A percentile compares a stretch with the other conserved stretches of the same genome.
These are phyloP conservation scores for Agaricales sp. DNA, from an alignment of 1,284 basidiomycete species.

Conservation along the genomic window DNA sequence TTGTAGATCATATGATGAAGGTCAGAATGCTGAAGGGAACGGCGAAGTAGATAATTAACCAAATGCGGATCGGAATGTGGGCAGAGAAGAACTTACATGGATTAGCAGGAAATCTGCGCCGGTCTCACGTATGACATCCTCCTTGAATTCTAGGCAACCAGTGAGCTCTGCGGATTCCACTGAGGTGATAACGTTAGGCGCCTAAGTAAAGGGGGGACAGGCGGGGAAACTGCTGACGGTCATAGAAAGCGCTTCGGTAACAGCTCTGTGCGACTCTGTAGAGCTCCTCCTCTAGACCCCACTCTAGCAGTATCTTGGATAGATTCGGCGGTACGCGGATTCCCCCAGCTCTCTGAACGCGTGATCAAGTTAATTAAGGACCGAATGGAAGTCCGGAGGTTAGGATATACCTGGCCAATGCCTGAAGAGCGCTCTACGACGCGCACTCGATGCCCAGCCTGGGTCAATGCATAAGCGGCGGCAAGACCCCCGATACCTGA, in stretches of 20 bases:
- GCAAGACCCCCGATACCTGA: slow-evolving; percentile 38
- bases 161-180: slow-evolving; percentile 33
- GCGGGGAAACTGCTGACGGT: slow-evolving; percentile 15
- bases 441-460: slow-evolving; percentile 39
- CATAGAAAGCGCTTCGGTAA: slow-evolving; percentile 15
- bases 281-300: slow-evolving; percentile 36
- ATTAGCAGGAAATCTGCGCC: slow-evolving; percentile 43
- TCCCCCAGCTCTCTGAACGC: slow-evolving; percentile 24
- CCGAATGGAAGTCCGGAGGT: neutral
- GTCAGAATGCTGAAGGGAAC: slow-evolving; percentile 30
- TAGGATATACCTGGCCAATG: slow-evolving; percentile 20
- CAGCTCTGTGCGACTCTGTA: slow-evolving; percentile 19
- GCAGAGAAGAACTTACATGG: slow-evolving; percentile 23
- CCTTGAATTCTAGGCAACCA: slow-evolving; percentile 39
- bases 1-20: slow-evolving; percentile 31
- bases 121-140: slow-evolving; percentile 41
- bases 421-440: slow-evolving; percentile 32
- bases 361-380: neutral
- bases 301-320: slow-evolving; percentile 38
- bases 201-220: neutral
- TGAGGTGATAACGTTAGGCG: slow-evolving; percentile 13
- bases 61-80: slow-evolving; percentile 4
- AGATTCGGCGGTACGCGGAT: slow-evolving; percentile 43
- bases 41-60: slow-evolving; percentile 10
- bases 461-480: slow-evolving; percentile 34